These are phyloP conservation scores for Heliosperma pusillum DNA, from an alignment of 148 eudicot genomes.

Conservation along the genomic window DNA sequence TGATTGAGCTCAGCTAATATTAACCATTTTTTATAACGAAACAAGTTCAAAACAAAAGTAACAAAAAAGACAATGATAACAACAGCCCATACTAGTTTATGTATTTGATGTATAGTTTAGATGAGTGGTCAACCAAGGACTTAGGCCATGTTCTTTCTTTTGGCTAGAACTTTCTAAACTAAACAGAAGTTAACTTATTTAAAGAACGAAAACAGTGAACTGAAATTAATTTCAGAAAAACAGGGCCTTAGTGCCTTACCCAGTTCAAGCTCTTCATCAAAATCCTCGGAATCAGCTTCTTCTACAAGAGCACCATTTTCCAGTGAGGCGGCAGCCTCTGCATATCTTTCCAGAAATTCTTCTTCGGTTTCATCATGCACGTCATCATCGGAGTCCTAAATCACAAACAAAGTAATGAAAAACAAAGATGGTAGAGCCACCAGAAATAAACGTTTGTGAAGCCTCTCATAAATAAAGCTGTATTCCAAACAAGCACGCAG, in stretches of 20 bases:
- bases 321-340: conserved; percentile 64
- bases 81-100: neutral
- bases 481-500: neutral
- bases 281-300: conserved; percentile 63
- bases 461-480: neutral
- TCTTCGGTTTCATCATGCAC: conserved; percentile 76
- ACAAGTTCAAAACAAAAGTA: no score
- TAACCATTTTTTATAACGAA: no score
- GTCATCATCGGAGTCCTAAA: conserved; percentile 70
- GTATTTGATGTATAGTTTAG: neutral
- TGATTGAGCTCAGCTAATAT: no score
- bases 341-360: conserved; percentile 72
- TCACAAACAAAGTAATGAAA: neutral
- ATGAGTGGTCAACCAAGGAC: neutral
- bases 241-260: conserved; percentile 35
- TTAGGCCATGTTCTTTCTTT: neutral
- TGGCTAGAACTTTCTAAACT: no score
- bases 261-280: conserved; percentile 57
- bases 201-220: neutral
- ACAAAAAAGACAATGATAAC: no score
- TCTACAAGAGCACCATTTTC: conserved; percentile 52
- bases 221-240: neutral
- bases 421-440: conserved; percentile 8
- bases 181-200: no score
- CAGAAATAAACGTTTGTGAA: neutral